Base-by-base conservation (phyloP, 2,329 filamentous ascomycete species). In the Trichoderma endophyticum region DNA sequence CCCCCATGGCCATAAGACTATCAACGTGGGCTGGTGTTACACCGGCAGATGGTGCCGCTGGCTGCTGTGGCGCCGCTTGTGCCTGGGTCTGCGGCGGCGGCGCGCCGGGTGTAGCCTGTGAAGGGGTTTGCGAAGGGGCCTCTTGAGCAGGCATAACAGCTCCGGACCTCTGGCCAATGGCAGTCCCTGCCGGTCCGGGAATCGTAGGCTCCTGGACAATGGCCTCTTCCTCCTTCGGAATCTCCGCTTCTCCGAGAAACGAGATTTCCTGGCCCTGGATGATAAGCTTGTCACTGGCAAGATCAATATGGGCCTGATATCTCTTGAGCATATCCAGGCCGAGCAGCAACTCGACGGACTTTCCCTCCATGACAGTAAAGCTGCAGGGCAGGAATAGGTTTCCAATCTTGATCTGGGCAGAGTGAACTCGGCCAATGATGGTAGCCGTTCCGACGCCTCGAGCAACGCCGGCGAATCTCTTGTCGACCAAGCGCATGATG, bases 301-400 rank as follows among this genome's bases (percentile, higher is more conserved):
- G 87, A 80, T 99, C 96, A 78, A 99, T 95, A 77, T 88, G 92
- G 43, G 95, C 96, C 82, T 97, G 95, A 82, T 98, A 95, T 51
- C 96, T 90, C 84, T 97, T 98, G 73, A 99, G 87, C 93, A 99
- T 99, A 81, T 99, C 96, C 56, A 99, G 85, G 4, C 96, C 96
- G 14, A 99, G 89, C 2, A 99, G 88, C 21, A 99, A 86, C 80
- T 98, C 96, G 28, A 99, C 96, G 67, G 94, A 91, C 82, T 98
- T 99, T 75, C 96, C 96, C 83, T 99, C 96, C 96, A 99, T 99
- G 79, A 99, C 96, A 3, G 96, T 99, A 81, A 99, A 99, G 73
- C 94, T 96, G 83, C 95, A 98, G 3, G 95, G 92, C 76, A 99
- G 86, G 79, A 94, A 94, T 74, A 95, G 89, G 56, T 88, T 90